Conservation (phyloP, 2,329 filamentous ascomycete genomes). For the Cadophora malorum region DNA sequence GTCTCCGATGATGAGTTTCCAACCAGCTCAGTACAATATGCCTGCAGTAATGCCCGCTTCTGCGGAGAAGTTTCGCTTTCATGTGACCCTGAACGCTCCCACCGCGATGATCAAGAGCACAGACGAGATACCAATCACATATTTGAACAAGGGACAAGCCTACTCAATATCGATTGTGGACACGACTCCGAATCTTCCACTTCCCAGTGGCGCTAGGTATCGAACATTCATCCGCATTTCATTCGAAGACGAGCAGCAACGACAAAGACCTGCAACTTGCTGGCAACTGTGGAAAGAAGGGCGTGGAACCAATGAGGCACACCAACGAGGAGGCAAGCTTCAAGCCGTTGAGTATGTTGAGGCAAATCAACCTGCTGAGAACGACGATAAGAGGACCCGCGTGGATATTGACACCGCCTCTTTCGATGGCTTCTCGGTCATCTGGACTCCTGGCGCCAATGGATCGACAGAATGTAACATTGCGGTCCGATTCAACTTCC, state of each 20-base stretch:
- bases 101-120: conserved; percentile 93
- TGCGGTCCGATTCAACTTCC: conserved; percentile 94
- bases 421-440: conserved; percentile 92
- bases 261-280: conserved; percentile 79
- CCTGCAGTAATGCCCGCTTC: conserved; percentile 57
- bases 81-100: conserved; percentile 87
- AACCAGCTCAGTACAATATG: conserved; percentile 56
- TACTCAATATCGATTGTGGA: conserved; percentile 88
- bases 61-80: conserved; percentile 83
- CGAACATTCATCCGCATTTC: conserved; percentile 94
- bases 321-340: conserved; percentile 88
- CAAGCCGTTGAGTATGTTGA: conserved; percentile 96
- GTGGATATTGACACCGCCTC: conserved; percentile 78
- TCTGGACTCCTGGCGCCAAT: conserved; percentile 79
- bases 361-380: conserved; percentile 62
- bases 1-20: conserved; percentile 65
- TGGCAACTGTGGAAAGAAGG: conserved; percentile 98
- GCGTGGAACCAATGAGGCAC: conserved; percentile 91
- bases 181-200: conserved; percentile 66
- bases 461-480: conserved; percentile 79
- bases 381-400: conserved; percentile 69
- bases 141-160: conserved; percentile 96
- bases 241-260: conserved; percentile 94
- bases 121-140: conserved; percentile 95
- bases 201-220: conserved; percentile 71